phyloP scores from a whole-genome alignment of 2,329 filamentous ascomycete species.

The Epichloe brachyelytri region DNA sequence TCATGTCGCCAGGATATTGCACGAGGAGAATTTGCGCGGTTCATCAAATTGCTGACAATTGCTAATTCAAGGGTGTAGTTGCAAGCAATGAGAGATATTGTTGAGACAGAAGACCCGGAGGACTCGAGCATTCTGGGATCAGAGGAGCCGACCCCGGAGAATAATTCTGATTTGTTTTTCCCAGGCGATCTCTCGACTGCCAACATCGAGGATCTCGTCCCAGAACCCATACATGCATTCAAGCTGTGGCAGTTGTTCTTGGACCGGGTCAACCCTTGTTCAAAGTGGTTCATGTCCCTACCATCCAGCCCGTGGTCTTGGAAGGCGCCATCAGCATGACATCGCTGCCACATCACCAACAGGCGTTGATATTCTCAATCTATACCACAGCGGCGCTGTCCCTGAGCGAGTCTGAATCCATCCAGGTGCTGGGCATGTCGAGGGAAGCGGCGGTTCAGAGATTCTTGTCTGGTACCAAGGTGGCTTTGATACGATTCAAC shows the following conservation, averaged over 20 bases:
- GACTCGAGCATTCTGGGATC: conserved; percentile 36
- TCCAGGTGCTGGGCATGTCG: conserved; percentile 35
- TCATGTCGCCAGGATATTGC: neutral
- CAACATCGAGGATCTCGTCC: conserved; percentile 42
- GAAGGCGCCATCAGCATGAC: conserved; percentile 45
- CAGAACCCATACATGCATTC: conserved; percentile 52
- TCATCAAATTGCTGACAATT: neutral
- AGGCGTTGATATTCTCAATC: conserved; percentile 52
- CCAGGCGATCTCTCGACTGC: conserved; percentile 25
- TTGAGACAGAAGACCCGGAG: conserved; percentile 35
- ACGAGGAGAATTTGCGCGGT: neutral
- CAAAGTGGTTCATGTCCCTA: conserved; percentile 61
- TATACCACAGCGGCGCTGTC: conserved; percentile 49
- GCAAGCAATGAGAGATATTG: conserved; percentile 44
- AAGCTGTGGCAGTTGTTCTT: conserved; percentile 64
- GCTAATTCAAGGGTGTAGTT: conserved; percentile 26
- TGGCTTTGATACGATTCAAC: conserved; percentile 35
- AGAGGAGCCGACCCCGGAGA: conserved; percentile 37
- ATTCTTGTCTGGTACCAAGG: conserved; percentile 38
- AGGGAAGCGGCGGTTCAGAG: conserved; percentile 36
- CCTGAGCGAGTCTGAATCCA: conserved; percentile 41
- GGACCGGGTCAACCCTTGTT: conserved; percentile 60
- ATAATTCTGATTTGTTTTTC: conserved; percentile 38
- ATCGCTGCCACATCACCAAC: conserved; percentile 42
- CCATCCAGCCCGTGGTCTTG: conserved; percentile 51